phyloP scores from a whole-genome alignment of 257 asterid genomes.

The Catharanthus roseus region DNA sequence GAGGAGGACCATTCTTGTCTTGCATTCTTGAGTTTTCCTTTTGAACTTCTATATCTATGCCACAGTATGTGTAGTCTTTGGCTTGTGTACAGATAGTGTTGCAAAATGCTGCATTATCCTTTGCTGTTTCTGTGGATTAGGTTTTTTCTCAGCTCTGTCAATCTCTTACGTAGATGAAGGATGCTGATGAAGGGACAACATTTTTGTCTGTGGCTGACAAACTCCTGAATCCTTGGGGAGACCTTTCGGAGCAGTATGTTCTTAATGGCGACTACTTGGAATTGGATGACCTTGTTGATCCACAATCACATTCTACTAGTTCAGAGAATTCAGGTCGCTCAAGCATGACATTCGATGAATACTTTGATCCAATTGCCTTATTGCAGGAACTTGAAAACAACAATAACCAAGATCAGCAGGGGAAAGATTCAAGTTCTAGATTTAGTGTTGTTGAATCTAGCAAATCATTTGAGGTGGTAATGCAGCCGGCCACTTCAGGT shows the following conservation, averaged over 20 bases:
- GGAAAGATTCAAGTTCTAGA: conserved; percentile 25
- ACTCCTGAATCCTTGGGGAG: conserved; percentile 20
- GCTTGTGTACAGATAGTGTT: not conserved
- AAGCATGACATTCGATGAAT: conserved; percentile 52
- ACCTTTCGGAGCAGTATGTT: conserved; percentile 23
- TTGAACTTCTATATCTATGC: not conserved
- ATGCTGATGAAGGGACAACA: conserved; percentile 19
- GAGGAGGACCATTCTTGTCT: not conserved
- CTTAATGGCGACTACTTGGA: conserved; percentile 39
- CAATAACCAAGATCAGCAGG: conserved; percentile 14
- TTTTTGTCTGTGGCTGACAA: conserved; percentile 20
- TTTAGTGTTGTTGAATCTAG: conserved; percentile 22
- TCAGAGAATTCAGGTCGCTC: conserved; percentile 47
- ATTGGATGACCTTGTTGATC: conserved; percentile 43
- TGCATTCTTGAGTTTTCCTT: not conserved
- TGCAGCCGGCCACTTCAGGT: conserved; percentile 45
- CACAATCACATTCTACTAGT: conserved; percentile 42
- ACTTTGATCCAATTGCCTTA: conserved; percentile 40
- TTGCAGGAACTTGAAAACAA: conserved; percentile 40
- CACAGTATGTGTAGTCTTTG: not conserved
- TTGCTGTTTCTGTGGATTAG: not conserved
- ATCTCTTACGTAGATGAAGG: conserved; percentile 7
- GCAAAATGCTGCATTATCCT: no score
- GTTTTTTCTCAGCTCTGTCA: not conserved
- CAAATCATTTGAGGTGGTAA: conserved; percentile 26